Base-by-base conservation (phyloP, 441 rosid species). In the Adansonia grandidieri region DNA sequence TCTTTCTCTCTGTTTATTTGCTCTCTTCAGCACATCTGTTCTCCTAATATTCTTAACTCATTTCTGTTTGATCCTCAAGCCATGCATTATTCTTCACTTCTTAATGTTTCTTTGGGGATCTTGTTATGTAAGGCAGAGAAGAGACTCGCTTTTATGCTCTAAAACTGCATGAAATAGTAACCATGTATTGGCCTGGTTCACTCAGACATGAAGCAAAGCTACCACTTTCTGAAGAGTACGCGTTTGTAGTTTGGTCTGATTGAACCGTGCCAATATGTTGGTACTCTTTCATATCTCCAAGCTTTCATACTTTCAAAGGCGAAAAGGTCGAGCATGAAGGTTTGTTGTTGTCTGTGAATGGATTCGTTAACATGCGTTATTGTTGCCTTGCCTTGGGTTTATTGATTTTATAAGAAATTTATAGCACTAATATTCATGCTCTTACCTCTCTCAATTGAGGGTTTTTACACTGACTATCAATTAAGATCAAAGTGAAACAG, bases 211-310 rank as follows among this genome's bases (percentile, higher is more conserved):
- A 51, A 56, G 5, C 15, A 13, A 32, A 48, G 9, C 40, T 32
- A 32, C 40, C 28, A 22, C 13, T 54, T 51, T 24, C 62, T 53
- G 14, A 32, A 32, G 40, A 28, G 22, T 76, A 32, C 2, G 40
- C 40, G 40, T 32, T 32, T 32, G 5, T 32, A 32, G 40, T 42
- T 75, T 64, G 32, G 72, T 85, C 75, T 88, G 90, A 88, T 87
- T 88, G 90, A 88, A 87, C 90, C 89, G 90, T 81, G 90, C 86
- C 90, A 88, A 88, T 88, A 88, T 86, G 86, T 81, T 69, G 80
- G 80, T 80, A 62, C 84, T 80, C 56, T 86, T 85, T 83, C 84
- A 74, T 76, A 63, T 51, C 64, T 64, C 65, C 71, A 32, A 67
- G 22, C 32, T 60, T 57, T 13, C 28, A 73, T 45, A 7, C 19